Conservation (phyloP, 106 monocot genomes). For the Narthecium ossifragum region DNA sequence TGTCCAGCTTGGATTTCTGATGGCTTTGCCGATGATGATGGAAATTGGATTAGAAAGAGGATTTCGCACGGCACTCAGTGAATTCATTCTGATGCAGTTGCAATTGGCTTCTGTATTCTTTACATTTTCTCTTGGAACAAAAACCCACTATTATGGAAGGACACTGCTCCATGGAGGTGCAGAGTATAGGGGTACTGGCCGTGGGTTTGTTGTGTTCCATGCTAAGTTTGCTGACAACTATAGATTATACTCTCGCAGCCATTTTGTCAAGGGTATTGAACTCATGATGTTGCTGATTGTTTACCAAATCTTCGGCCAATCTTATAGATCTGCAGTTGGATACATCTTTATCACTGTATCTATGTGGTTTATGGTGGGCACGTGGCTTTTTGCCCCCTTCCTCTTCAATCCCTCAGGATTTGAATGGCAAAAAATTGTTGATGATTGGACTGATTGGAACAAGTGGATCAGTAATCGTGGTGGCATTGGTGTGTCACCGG, state of each 20-base stretch:
- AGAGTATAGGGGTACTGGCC: conserved; percentile 78
- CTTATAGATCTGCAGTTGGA: conserved; percentile 57
- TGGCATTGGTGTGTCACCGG: conserved; percentile 77
- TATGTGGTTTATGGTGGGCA: conserved; percentile 94
- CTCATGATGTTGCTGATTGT: conserved; percentile 78
- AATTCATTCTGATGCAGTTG: conserved; percentile 86
- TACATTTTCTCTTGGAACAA: conserved; percentile 91
- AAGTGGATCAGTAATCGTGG: conserved; percentile 92
- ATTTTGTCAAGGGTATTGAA: conserved; percentile 89
- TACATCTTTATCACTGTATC: conserved; percentile 80
- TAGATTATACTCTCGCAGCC: conserved; percentile 88
- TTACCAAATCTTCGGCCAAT: conserved; percentile 74
- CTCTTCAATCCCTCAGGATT: conserved; percentile 95
- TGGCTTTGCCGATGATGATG: conserved; percentile 96
- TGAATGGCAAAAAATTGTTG: conserved; percentile 97
- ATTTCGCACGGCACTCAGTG: conserved; percentile 73
- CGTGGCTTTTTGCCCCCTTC: conserved; percentile 97
- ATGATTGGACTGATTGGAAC: conserved; percentile 95
- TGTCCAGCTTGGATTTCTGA: conserved; percentile 90
- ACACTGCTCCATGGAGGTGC: conserved; percentile 97
- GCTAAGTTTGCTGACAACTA: conserved; percentile 97
- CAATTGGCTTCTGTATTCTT: conserved; percentile 88
- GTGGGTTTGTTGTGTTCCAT: conserved; percentile 98
- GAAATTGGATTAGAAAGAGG: conserved; percentile 94
- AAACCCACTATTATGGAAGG: conserved; percentile 94